Conservation (phyloP, 345 rosid genomes). For the Camelina hispida region DNA sequence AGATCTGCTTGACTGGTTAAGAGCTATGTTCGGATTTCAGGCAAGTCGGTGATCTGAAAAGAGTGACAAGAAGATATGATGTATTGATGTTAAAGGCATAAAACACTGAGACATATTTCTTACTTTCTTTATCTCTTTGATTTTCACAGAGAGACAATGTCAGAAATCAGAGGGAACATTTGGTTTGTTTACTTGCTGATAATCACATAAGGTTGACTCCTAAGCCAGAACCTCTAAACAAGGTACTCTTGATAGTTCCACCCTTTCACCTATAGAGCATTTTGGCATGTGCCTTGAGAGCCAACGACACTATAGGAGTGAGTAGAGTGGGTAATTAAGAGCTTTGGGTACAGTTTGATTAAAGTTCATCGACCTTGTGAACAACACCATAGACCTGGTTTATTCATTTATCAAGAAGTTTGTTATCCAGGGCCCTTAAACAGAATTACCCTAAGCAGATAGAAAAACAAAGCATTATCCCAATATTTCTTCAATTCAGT, state of each 20-base stretch:
- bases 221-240: conserved; percentile 89
- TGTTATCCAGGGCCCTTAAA: conserved; percentile 1
- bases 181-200: conserved; percentile 83
- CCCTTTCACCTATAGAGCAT: conserved; percentile 23
- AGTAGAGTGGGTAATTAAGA: conserved; percentile 6
- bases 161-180: conserved; percentile 96
- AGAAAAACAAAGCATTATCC: conserved; percentile 12
- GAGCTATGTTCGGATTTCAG: conserved; percentile 99
- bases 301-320: conserved; percentile 12
- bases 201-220: conserved; percentile 85
- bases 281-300: conserved; percentile 26
- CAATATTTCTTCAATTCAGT: not conserved
- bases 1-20: conserved; percentile 95
- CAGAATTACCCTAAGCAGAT: conserved; percentile 13
- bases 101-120: conserved; percentile 20
- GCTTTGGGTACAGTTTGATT: conserved; percentile 5
- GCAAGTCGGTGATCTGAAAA: conserved; percentile 48
- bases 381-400: conserved; percentile 12
- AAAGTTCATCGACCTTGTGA: conserved; percentile 24
- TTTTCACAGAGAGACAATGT: conserved; percentile 83
- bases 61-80: conserved; percentile 9
- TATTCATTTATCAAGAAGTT: conserved; percentile 14
- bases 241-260: conserved; percentile 52
- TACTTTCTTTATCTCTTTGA: conserved; percentile 25
- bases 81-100: conserved; percentile 11